Evolutionary conservation across 2,329 filamentous ascomycete species (phyloP).

Genomic region (Leptosphaerulina australis): DNA sequence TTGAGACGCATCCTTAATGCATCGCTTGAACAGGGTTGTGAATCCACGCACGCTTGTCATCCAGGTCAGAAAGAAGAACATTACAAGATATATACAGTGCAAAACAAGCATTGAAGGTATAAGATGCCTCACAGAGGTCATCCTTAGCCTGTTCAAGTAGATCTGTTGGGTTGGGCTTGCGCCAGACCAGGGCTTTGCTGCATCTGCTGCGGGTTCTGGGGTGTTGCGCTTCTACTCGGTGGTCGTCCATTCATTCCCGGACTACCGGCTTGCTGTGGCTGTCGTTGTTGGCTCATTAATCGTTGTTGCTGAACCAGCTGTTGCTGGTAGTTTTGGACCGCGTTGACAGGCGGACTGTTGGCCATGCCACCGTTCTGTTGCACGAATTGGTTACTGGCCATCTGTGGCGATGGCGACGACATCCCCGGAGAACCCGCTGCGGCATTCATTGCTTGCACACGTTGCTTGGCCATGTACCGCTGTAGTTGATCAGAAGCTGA

Average conservation of each 20-base stretch:
- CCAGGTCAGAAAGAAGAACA: conserved; percentile 20
- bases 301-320: conserved; percentile 48
- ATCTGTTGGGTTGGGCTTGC: conserved; percentile 37
- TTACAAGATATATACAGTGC: conserved; percentile 43
- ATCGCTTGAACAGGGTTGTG: conserved; percentile 1
- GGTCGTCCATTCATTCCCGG: conserved; percentile 41
- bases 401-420: conserved; percentile 37
- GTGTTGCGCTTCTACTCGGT: conserved; percentile 48
- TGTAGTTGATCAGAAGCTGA: conserved; percentile 44
- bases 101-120: conserved; percentile 23
- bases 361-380: conserved; percentile 39
- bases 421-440: conserved; percentile 44
- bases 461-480: conserved; percentile 41
- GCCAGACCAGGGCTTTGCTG: conserved; percentile 44
- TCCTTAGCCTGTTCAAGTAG: conserved; percentile 12
- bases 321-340: conserved; percentile 46
- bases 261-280: conserved; percentile 41
- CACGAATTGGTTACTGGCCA: conserved; percentile 45
- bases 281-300: conserved; percentile 42
- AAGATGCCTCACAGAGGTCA: conserved; percentile 25
- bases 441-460: conserved; percentile 46
- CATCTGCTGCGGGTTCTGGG: conserved; percentile 44
- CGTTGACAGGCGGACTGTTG: conserved; percentile 40
- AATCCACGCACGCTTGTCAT: conserved; percentile 1
- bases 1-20: background rate